Percentiles rank a stretch among this genome's conserved stretches.
phyloP scores from a whole-genome alignment of 176 grass and related monocot genomes.

The Typha latifolia region DNA sequence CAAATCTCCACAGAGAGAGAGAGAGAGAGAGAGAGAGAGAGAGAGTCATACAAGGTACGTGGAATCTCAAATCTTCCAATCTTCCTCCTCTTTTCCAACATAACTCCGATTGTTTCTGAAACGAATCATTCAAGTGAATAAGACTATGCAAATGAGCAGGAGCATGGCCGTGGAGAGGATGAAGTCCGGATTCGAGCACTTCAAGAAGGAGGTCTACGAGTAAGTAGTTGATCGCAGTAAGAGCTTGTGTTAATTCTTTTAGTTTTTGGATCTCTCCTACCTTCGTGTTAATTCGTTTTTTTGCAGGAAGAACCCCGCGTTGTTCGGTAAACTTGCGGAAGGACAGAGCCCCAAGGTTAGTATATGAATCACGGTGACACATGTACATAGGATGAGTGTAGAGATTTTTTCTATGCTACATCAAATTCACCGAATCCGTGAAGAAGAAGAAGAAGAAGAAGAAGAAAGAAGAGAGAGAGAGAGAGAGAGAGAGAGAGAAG shows the following conservation, averaged over 20 bases:
- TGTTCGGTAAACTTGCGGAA: conserved; percentile 57
- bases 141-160: conserved; percentile 14
- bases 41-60: too few species aligned
- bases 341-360: conserved; percentile 68
- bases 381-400: too few species aligned
- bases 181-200: conserved; percentile 54
- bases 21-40: too few species aligned
- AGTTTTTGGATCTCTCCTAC: neutral
- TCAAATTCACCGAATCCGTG: too few species aligned
- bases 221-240: conserved; percentile 13
- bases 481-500: too few species aligned
- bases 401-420: too few species aligned
- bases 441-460: too few species aligned
- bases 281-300: neutral
- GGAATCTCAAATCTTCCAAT: too few species aligned
- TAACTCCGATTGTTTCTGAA: neutral
- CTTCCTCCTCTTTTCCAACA: too few species aligned
- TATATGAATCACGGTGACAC: neutral
- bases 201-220: conserved; percentile 81
- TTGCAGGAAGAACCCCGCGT: conserved; percentile 66
- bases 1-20: too few species aligned
- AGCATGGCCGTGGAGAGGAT: conserved; percentile 55
- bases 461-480: too few species aligned
- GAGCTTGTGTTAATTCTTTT: neutral
- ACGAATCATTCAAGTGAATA: too few species aligned